phyloP scores from a whole-genome alignment of 108 stramenopile species.

The Stephanodiscus triporus region DNA sequence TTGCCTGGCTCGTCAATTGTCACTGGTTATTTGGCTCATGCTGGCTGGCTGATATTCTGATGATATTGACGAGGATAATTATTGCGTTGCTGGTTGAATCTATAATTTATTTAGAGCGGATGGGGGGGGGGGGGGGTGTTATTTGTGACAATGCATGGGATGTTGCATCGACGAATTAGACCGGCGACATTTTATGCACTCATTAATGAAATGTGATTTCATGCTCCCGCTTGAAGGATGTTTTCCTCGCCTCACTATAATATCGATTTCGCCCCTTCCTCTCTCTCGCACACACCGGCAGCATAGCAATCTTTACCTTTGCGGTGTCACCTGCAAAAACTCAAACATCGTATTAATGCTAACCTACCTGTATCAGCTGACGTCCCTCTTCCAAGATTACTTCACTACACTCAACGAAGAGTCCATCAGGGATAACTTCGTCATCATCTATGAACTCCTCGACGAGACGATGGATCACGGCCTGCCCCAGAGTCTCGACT shows the following conservation, averaged over 20 bases:
- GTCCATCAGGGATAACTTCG: conserved; percentile 99
- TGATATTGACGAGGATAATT: no score
- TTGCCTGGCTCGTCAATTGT: background rate
- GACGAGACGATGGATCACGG: conserved; percentile 99
- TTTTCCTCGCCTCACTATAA: no score
- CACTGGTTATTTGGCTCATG: background rate
- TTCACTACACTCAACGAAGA: conserved; percentile 98
- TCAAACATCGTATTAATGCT: conserved; percentile 95
- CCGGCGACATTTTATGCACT: no score
- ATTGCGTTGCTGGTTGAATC: no score
- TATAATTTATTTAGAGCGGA: no score
- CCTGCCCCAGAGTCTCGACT: conserved; percentile 92
- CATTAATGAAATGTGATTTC: no score
- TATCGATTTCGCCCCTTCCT: background rate
- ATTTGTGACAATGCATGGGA: no score
- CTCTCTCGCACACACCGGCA: conserved; percentile 37
- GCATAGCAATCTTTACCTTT: conserved; percentile 96
- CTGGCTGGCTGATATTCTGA: no score
- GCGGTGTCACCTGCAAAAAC: conserved; percentile 96
- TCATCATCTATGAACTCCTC: conserved; percentile 98
- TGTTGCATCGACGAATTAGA: no score
- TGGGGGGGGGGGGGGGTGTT: no score
- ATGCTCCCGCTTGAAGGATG: no score
- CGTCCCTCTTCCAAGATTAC: conserved; percentile 96
- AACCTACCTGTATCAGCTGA: conserved; percentile 90